Evolutionary conservation across 1,284 basidiomycete genomes (phyloP).

Genomic region (Puccinia triticina): DNA sequence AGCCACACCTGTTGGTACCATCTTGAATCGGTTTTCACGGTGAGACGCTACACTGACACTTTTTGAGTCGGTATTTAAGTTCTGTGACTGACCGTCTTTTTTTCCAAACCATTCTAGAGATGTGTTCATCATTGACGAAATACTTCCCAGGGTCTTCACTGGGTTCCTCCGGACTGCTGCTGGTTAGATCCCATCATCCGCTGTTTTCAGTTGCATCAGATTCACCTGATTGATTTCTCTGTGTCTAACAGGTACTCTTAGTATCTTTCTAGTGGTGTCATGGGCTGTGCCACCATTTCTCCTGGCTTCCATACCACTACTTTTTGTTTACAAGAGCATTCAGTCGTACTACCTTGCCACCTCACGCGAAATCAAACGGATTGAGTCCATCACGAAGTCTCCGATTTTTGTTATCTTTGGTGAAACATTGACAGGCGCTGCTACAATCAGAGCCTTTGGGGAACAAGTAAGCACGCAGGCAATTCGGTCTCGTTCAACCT

Average conservation of each 20-base stretch:
- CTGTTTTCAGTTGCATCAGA: neutral
- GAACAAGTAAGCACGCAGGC: conserved; percentile 53
- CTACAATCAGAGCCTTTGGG: conserved; percentile 73
- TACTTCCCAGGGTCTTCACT: conserved; percentile 36
- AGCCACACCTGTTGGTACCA: conserved; percentile 56
- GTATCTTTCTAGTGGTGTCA: conserved; percentile 31
- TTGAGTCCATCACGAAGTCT: conserved; percentile 84
- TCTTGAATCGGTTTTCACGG: conserved; percentile 58
- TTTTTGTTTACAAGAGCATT: conserved; percentile 42
- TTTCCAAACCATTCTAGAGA: conserved; percentile 7
- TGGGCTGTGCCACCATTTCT: conserved; percentile 46
- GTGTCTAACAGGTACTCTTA: conserved; percentile 17
- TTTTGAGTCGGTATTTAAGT: too few relatives aligned
- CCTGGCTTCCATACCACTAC: conserved; percentile 40
- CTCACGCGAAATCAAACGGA: conserved; percentile 85
- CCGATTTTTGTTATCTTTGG: conserved; percentile 79
- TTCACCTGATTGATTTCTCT: neutral
- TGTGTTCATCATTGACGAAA: conserved; percentile 49
- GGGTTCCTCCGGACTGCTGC: conserved; percentile 46
- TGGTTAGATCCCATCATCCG: neutral
- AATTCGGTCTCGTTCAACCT: neutral
- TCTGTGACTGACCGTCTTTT: conserved; percentile 1
- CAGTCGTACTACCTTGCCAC: conserved; percentile 85
- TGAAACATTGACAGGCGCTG: conserved; percentile 79
- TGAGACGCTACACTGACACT: neutral